These are phyloP conservation scores for Huntiella decipiens DNA, from an alignment of 2,329 filamentous ascomycete species.

Conservation along the genomic window DNA sequence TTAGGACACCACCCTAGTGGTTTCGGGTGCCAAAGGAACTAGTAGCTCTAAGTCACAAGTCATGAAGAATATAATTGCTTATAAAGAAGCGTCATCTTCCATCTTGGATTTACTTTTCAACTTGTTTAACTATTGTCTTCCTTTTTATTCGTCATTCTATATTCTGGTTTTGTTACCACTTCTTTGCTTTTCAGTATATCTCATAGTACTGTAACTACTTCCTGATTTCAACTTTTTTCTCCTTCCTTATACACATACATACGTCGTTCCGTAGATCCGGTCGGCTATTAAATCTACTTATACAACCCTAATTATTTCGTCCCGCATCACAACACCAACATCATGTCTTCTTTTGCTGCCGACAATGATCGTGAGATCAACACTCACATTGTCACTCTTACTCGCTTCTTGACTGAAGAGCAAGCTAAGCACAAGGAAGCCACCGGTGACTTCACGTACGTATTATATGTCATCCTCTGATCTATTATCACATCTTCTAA, in stretches of 20 bases:
- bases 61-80: not conserved
- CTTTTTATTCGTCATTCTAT: not conserved
- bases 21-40: not conserved
- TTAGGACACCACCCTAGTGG: not conserved
- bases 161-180: constrained; percentile 3
- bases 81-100: not conserved
- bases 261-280: too few relatives aligned
- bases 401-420: constrained; percentile 89
- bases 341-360: constrained; percentile 9
- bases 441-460: constrained; percentile 92
- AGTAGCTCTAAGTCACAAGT: not conserved
- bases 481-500: not conserved
- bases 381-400: constrained; percentile 88
- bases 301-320: not conserved
- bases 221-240: too few relatives aligned
- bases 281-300: too few relatives aligned
- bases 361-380: constrained; percentile 54
- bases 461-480: constrained; percentile 17
- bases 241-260: too few relatives aligned
- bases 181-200: too few relatives aligned
- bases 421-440: constrained; percentile 85
- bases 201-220: too few relatives aligned
- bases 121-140: not conserved
- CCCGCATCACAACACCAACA: not conserved
- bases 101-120: not conserved